A percentile compares a stretch with the other conserved stretches of the same genome.
These are phyloP conservation scores for Lachancea sp. DNA, from an alignment of 805 yeast genomes.

Conservation along the genomic window DNA sequence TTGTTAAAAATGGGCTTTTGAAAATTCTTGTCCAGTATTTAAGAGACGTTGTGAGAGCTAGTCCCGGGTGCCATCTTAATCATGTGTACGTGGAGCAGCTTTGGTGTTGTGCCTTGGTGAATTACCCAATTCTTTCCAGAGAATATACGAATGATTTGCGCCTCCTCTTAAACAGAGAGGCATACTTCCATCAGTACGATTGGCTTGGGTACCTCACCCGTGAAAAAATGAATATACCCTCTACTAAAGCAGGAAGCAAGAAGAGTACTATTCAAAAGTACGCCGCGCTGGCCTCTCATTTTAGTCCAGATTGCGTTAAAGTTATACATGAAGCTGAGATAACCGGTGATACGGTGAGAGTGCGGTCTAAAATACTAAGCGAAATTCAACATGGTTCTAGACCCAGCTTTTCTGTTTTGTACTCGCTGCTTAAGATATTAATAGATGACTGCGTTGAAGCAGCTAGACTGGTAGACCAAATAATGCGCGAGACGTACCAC, in stretches of 20 bases:
- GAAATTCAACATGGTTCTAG: conserved; percentile 21
- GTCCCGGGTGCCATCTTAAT: conserved; percentile 2
- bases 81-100: conserved; percentile 16
- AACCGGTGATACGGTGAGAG: conserved; percentile 11
- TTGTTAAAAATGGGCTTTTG: conserved; percentile 19
- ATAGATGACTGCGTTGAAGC: conserved; percentile 14
- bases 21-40: conserved; percentile 17
- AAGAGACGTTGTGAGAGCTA: conserved; percentile 8
- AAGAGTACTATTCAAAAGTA: conserved; percentile 3
- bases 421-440: conserved; percentile 17
- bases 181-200: conserved; percentile 11
- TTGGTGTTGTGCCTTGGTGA: conserved; percentile 18
- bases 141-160: conserved; percentile 23
- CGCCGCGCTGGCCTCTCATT: conserved; percentile 1
- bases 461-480: conserved; percentile 18
- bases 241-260: background rate
- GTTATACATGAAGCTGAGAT: conserved; percentile 1
- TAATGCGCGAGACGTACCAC: conserved; percentile 13
- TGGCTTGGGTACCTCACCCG: conserved; percentile 11
- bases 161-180: conserved; percentile 12
- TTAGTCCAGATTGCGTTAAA: conserved; percentile 10
- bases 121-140: conserved; percentile 17
- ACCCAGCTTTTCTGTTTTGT: conserved; percentile 20
- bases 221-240: background rate
- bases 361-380: conserved; percentile 14